These are phyloP conservation scores for Amaranthus palmeri DNA, from an alignment of 148 eudicot species.

Conservation along the genomic window DNA sequence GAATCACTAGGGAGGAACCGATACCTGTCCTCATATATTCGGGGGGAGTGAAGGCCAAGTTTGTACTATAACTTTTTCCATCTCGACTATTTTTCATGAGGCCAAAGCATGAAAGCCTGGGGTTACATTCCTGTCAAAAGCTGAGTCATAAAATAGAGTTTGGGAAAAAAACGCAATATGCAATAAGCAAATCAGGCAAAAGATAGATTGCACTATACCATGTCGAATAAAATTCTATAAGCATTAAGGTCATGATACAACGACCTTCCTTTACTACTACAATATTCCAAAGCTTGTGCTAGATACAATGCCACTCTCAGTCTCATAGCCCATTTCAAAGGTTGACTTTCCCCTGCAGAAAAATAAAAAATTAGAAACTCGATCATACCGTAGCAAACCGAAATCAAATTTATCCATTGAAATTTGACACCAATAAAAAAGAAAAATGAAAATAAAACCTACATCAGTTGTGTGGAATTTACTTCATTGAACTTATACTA, in stretches of 20 bases:
- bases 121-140: conserved; percentile 70
- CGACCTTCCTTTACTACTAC: too few relatives aligned
- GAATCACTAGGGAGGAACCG: neutral
- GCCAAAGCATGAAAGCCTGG: conserved; percentile 91
- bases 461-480: too few relatives aligned
- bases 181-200: neutral
- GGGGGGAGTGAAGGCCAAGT: conserved; percentile 90
- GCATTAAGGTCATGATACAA: conserved; percentile 42
- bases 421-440: too few relatives aligned
- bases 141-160: conserved; percentile 22
- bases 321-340: too few relatives aligned
- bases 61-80: conserved; percentile 88
- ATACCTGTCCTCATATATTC: conserved; percentile 91
- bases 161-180: neutral
- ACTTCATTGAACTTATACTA: too few relatives aligned
- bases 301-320: too few relatives aligned
- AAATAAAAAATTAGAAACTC: too few relatives aligned
- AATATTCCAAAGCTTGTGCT: too few relatives aligned
- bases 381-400: too few relatives aligned
- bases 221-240: conserved; percentile 74
- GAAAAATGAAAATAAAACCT: too few relatives aligned
- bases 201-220: conserved; percentile 30
- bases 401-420: too few relatives aligned
- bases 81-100: conserved; percentile 93
- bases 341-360: too few relatives aligned